A percentile compares a stretch with the other conserved stretches of the same genome.
Conservation (phyloP, 495 filamentous ascomycete genomes). For the Podospora comata region DNA sequence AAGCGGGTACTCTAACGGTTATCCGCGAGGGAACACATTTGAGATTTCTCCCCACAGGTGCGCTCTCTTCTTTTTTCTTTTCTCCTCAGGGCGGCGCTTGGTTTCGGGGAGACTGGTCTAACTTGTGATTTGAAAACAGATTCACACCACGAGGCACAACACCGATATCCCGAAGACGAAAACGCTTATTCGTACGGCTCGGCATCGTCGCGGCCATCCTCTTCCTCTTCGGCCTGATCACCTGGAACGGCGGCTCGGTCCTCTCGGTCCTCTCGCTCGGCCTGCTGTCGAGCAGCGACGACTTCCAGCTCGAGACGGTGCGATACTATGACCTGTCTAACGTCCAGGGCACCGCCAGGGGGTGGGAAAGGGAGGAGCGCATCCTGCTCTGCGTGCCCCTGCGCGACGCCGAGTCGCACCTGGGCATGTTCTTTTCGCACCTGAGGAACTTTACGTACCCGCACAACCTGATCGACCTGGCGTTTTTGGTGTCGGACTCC, state of each 20-base stretch:
- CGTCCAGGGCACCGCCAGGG: conserved; percentile 81
- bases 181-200: conserved; percentile 68
- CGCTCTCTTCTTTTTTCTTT: background rate
- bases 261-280: conserved; percentile 71
- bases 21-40: conserved; percentile 68
- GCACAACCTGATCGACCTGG: conserved; percentile 91
- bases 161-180: conserved; percentile 68
- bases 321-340: conserved; percentile 94
- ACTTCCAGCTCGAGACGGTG: conserved; percentile 84
- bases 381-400: conserved; percentile 94
- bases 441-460: conserved; percentile 96
- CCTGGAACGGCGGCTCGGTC: conserved; percentile 64
- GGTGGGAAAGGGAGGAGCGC: conserved; percentile 93
- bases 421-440: conserved; percentile 98
- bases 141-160: conserved; percentile 80
- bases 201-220: conserved; percentile 47
- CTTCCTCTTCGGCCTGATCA: conserved; percentile 57
- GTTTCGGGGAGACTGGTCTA: background rate
- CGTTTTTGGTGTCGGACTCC: conserved; percentile 96
- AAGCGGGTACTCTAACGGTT: conserved; percentile 73
- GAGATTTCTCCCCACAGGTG: conserved; percentile 90
- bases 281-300: conserved; percentile 62
- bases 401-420: conserved; percentile 86
- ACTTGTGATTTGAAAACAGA: conserved; percentile 42
- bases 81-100: background rate